phyloP scores from a whole-genome alignment of 345 rosid genomes.

The Citrus sp. region DNA sequence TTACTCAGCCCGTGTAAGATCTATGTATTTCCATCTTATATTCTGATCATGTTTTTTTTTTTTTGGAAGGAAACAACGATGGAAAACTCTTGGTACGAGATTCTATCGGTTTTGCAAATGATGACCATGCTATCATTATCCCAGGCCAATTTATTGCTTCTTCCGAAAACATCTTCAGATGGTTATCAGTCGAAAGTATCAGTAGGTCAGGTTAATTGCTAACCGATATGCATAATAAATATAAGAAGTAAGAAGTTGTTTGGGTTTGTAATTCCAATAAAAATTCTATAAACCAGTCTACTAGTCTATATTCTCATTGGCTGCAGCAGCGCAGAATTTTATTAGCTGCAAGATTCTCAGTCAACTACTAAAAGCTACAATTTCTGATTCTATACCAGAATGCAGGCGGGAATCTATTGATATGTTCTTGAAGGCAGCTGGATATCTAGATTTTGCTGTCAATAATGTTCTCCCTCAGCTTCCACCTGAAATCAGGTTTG shows the following conservation, averaged over 20 bases:
- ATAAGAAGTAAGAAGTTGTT: neutral
- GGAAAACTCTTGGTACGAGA: conserved; percentile 66
- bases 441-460: conserved; percentile 64
- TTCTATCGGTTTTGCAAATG: conserved; percentile 65
- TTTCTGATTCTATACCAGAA: conserved; percentile 30
- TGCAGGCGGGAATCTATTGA: conserved; percentile 55
- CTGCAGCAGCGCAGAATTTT: neutral
- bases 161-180: conserved; percentile 46
- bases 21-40: neutral
- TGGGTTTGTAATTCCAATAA: neutral
- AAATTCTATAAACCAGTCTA: neutral
- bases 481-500: conserved; percentile 49
- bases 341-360: neutral
- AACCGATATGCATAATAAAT: neutral
- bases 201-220: conserved; percentile 43
- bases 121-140: conserved; percentile 60
- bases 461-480: conserved; percentile 55
- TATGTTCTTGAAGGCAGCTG: conserved; percentile 70
- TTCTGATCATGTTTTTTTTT: neutral
- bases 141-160: conserved; percentile 62
- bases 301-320: neutral
- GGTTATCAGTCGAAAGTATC: conserved; percentile 42
- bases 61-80: conserved; percentile 29
- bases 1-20: neutral
- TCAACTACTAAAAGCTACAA: neutral